These are phyloP conservation scores for Fusarium sp. DNA, from an alignment of 2,329 filamentous ascomycete species.

Conservation along the genomic window DNA sequence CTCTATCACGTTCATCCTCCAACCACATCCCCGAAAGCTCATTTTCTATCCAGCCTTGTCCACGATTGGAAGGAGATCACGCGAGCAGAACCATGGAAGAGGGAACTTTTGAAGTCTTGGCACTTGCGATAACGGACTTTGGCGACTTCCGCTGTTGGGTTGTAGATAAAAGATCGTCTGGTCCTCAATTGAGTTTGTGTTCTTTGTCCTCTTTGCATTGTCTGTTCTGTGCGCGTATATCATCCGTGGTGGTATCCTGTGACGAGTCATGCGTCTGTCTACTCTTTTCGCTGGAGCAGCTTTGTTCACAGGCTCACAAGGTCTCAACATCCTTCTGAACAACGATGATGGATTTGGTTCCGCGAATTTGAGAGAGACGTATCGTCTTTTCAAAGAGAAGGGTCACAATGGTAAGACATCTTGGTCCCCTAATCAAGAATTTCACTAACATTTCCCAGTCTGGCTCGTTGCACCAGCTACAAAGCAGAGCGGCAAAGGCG, in stretches of 20 bases:
- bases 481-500: slow-evolving; percentile 48
- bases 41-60: neutral
- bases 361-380: slow-evolving; percentile 46
- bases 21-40: neutral
- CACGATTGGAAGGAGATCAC: slow-evolving; percentile 32
- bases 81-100: slow-evolving; percentile 5
- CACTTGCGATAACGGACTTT: slow-evolving; percentile 25
- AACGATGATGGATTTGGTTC: slow-evolving; percentile 50
- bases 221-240: too few relatives aligned
- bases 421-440: too few relatives aligned
- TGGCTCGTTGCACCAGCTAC: slow-evolving; percentile 49
- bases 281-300: slow-evolving; percentile 30
- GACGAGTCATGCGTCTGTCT: slow-evolving; percentile 43
- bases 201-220: neutral
- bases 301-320: slow-evolving; percentile 30
- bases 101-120: slow-evolving; percentile 32
- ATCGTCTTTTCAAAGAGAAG: slow-evolving; percentile 46
- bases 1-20: neutral
- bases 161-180: slow-evolving; percentile 21
- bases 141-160: slow-evolving; percentile 2
- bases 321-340: slow-evolving; percentile 47
- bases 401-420: slow-evolving; percentile 43
- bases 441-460: slow-evolving; percentile 12
- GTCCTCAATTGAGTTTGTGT: slow-evolving; percentile 2
- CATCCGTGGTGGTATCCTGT: too few relatives aligned